Evolutionary conservation across 2,329 filamentous ascomycete species (phyloP).

Genomic region (Onygena corvina): DNA sequence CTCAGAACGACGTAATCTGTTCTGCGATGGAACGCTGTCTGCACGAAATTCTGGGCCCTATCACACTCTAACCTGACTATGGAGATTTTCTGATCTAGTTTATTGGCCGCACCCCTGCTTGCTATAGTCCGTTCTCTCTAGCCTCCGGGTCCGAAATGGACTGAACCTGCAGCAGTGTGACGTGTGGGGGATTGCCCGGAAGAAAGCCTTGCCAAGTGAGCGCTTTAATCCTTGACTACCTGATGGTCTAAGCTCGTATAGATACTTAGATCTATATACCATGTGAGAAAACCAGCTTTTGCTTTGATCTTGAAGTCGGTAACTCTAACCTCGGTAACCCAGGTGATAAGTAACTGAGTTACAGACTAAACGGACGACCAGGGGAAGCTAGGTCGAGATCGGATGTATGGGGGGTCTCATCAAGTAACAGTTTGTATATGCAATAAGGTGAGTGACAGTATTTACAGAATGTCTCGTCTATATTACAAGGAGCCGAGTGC

Average conservation of each 20-base stretch:
- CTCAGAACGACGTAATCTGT: neutral
- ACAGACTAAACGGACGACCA: too few species aligned
- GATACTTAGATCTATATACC: too few species aligned
- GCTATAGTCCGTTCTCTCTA: neutral
- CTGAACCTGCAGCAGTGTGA: neutral
- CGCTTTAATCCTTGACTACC: neutral
- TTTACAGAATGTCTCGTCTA: constrained; percentile 27
- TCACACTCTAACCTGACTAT: neutral
- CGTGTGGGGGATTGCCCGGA: neutral
- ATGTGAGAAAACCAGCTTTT: neutral
- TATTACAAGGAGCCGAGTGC: constrained; percentile 54
- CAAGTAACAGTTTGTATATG: neutral
- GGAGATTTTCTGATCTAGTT: neutral
- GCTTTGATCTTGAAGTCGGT: neutral
- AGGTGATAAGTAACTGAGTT: too few species aligned
- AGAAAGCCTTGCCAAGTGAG: neutral
- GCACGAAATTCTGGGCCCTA: neutral
- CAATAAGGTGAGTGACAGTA: neutral
- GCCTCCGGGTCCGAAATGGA: too few species aligned
- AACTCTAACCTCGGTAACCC: neutral
- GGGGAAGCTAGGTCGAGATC: too few species aligned
- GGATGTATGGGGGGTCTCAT: too few species aligned
- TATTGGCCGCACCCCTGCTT: neutral
- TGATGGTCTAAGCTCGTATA: neutral
- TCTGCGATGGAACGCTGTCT: neutral